phyloP scores from a whole-genome alignment of 805 yeast species.

The Sugiyamaella chiloensis region DNA sequence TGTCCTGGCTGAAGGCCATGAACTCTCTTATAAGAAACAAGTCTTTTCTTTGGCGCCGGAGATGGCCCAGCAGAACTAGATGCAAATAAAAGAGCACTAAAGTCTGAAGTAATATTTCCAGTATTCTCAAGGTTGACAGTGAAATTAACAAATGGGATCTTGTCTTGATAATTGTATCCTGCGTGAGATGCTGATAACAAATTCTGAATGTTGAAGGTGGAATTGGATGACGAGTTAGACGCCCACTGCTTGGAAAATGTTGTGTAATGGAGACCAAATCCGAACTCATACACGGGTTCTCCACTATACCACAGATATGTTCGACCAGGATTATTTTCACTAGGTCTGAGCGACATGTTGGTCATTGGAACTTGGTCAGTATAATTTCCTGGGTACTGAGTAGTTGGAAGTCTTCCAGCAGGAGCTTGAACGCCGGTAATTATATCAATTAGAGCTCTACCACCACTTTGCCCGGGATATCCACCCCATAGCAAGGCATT shows the following conservation, averaged over 20 bases:
- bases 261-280: constrained; percentile 17
- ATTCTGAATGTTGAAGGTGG: constrained; percentile 3
- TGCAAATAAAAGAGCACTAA: constrained; percentile 11
- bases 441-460: constrained; percentile 13
- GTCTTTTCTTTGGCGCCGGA: constrained; percentile 13
- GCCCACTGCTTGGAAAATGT: constrained; percentile 4
- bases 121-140: constrained; percentile 8
- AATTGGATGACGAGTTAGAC: background rate
- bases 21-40: constrained; percentile 11
- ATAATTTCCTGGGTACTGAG: constrained; percentile 17
- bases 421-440: constrained; percentile 15
- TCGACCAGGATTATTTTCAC: constrained; percentile 14
- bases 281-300: constrained; percentile 14
- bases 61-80: constrained; percentile 12
- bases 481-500: constrained; percentile 17
- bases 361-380: constrained; percentile 14
- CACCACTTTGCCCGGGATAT: constrained; percentile 19
- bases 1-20: constrained; percentile 9
- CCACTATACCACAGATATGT: constrained; percentile 17
- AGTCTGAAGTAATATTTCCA: constrained; percentile 14
- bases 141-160: constrained; percentile 3
- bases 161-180: constrained; percentile 3
- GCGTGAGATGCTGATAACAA: background rate
- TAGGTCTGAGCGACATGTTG: constrained; percentile 15
- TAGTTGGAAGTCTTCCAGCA: constrained; percentile 13